Evolutionary conservation across 2,329 filamentous ascomycete genomes (phyloP).

Genomic region (Fusarium pilosicola): DNA sequence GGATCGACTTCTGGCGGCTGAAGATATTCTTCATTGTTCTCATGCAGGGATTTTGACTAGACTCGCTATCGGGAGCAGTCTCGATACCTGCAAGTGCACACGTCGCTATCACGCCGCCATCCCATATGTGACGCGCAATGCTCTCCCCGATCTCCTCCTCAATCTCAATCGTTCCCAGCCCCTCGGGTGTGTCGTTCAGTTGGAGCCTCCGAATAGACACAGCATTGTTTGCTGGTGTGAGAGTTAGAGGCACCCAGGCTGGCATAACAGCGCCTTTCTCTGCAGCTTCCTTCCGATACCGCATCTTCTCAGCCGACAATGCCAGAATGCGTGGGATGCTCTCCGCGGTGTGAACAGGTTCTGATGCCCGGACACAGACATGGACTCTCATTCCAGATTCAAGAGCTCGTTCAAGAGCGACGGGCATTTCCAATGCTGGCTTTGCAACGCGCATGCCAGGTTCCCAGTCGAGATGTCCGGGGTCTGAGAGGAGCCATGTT

Average conservation of each 20-base stretch:
- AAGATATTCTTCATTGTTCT: slow-evolving; percentile 47
- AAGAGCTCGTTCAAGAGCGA: slow-evolving; percentile 41
- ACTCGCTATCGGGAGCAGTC: slow-evolving; percentile 40
- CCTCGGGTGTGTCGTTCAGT: slow-evolving; percentile 37
- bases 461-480: slow-evolving; percentile 45
- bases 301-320: slow-evolving; percentile 29
- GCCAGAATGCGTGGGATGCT: slow-evolving; percentile 42
- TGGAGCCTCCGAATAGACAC: slow-evolving; percentile 46
- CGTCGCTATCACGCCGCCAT: slow-evolving; percentile 61
- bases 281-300: slow-evolving; percentile 28
- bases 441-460: slow-evolving; percentile 56
- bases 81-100: slow-evolving; percentile 47
- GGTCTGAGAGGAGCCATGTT: slow-evolving; percentile 41
- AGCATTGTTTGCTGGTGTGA: slow-evolving; percentile 35
- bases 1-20: slow-evolving; percentile 43
- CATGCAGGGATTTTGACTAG: slow-evolving; percentile 45
- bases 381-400: slow-evolving; percentile 40
- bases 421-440: slow-evolving; percentile 44
- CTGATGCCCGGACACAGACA: slow-evolving; percentile 44
- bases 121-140: slow-evolving; percentile 69
- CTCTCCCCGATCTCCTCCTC: slow-evolving; percentile 69
- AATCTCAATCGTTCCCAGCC: slow-evolving; percentile 51
- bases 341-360: slow-evolving; percentile 42
- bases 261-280: slow-evolving; percentile 56
- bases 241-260: slow-evolving; percentile 52